phyloP scores from a whole-genome alignment of 306 rosid species.

The Trifolium fragiferum region DNA sequence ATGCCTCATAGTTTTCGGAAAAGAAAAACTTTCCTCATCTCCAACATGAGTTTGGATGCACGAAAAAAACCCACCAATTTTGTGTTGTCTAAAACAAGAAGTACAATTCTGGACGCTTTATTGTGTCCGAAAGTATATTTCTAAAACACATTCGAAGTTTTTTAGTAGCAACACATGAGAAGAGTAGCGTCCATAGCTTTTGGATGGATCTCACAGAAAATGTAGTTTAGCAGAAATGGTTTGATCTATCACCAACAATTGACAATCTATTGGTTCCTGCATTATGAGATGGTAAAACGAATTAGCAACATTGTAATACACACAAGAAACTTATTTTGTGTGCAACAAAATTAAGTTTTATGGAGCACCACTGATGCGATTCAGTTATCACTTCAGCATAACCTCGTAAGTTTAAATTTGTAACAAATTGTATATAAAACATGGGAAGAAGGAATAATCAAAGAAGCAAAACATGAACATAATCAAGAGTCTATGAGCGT shows the following conservation, averaged over 20 bases:
- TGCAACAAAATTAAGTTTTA: background rate
- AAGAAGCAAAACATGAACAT: background rate
- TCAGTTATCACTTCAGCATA: background rate
- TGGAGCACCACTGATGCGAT: background rate
- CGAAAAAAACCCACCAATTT: too few relatives aligned
- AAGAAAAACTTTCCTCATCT: background rate
- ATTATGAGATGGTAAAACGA: constrained; percentile 17
- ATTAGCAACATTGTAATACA: constrained; percentile 22
- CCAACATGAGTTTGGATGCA: background rate
- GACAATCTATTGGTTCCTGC: constrained; percentile 48
- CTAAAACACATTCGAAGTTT: background rate
- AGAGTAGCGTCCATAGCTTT: background rate
- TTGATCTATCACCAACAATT: constrained; percentile 20
- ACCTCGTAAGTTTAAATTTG: background rate
- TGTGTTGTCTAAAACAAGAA: too few relatives aligned
- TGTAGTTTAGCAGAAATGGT: constrained; percentile 6
- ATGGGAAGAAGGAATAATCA: background rate
- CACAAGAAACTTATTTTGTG: background rate
- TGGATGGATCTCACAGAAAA: constrained; percentile 20
- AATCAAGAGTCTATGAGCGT: background rate
- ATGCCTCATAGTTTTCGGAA: constrained; percentile 16
- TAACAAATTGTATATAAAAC: background rate
- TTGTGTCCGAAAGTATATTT: constrained; percentile 1
- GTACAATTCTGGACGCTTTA: background rate
- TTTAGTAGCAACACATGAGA: background rate